phyloP scores from a whole-genome alignment of 2,329 filamentous ascomycete genomes.

The Talaromyces pinophilus region DNA sequence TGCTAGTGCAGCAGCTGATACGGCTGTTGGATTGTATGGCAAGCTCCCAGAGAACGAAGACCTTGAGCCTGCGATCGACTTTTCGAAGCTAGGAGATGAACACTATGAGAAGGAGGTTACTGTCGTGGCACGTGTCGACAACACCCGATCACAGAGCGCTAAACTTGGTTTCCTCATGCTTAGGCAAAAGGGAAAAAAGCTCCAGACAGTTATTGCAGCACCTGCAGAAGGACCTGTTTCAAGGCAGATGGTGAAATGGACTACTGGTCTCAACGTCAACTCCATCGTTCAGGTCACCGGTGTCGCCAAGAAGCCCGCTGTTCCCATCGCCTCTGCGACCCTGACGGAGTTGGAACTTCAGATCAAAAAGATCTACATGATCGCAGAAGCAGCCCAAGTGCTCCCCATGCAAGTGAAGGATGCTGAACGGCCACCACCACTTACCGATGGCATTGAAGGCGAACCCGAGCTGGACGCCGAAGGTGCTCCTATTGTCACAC shows the following conservation, averaged over 20 bases:
- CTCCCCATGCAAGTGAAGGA: conserved; percentile 63
- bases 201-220: conserved; percentile 76
- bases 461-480: conserved; percentile 53
- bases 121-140: conserved; percentile 80
- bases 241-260: conserved; percentile 94
- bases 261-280: conserved; percentile 71
- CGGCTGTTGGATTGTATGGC: conserved; percentile 76
- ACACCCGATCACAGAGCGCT: conserved; percentile 81
- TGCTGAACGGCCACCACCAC: conserved; percentile 49
- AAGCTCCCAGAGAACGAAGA: conserved; percentile 62
- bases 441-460: conserved; percentile 46
- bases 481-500: conserved; percentile 68
- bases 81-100: conserved; percentile 58
- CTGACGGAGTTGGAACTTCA: conserved; percentile 83
- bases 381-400: conserved; percentile 64
- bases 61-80: conserved; percentile 60
- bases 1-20: conserved; percentile 61
- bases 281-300: conserved; percentile 80
- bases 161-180: conserved; percentile 92
- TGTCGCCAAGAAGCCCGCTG: conserved; percentile 74
- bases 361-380: conserved; percentile 78
- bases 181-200: conserved; percentile 72
- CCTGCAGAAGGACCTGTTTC: conserved; percentile 58
- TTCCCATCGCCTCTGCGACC: conserved; percentile 83
- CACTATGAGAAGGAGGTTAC: conserved; percentile 70